Base-by-base conservation (phyloP, 331 rosid species). In the Dryas integrifolia region DNA sequence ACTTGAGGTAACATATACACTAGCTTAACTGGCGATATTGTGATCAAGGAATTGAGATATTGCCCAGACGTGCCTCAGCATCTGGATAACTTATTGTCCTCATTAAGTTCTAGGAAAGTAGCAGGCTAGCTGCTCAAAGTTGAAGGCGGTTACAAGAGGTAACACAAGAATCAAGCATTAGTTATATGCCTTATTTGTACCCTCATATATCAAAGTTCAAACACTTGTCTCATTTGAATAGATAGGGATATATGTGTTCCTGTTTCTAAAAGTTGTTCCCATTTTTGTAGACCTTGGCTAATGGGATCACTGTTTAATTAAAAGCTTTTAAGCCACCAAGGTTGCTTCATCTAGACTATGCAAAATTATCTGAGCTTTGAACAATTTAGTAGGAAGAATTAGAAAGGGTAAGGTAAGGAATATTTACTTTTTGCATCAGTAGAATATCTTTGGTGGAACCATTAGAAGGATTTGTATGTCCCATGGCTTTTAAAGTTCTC, bases 371-470 rank as follows among this genome's bases (percentile, higher is more conserved):
- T 30, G 35, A 30, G 35, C 35, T 30, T 30, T 30, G 35, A 30
- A 30, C 2, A 30, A 30, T 62, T 4, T 39, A 15, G 48, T 15
- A 41, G 26, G 67, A 62, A 62, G 18, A 40, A 39, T 40, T 39
- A 62, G 30, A 62, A 62, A 40, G 67, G 67, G 3, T 2, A 41
- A 16, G 50, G 30, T 62, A 1, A 40, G 41, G 67, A 41, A 41
- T 15, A 41, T 72, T 61, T 69, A 90, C 91, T 35, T 63, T 87
- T 6, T 79, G 80, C 97, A 91, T 88, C 50, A 88, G 87, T 49
- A 85, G 73, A 73, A 85, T 58, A 77, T 90, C 95, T 65, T 83
- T 88, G 24, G 80, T 74, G 49, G 65, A 44, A 46, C n/a, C 63
- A 66, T 81, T 75, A 6, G 90, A 85, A 64, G 82, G 88, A 73